Conservation (phyloP, 805 yeast species). For the Lipomyces mesembrius region DNA sequence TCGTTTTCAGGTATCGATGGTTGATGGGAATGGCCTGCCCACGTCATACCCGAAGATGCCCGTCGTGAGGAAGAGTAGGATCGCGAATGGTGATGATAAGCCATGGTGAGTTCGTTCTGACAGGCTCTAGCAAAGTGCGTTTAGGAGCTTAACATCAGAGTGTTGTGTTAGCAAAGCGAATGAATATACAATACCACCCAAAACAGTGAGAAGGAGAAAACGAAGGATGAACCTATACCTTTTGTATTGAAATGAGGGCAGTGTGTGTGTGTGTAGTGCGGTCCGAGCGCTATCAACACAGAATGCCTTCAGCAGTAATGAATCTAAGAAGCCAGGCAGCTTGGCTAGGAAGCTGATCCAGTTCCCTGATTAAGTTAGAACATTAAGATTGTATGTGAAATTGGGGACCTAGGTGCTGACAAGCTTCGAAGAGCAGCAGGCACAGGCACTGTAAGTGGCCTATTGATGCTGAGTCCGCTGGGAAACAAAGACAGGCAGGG, state of each 20-base stretch:
- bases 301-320: background rate
- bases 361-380: background rate
- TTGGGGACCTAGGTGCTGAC: background rate
- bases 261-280: background rate
- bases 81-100: conserved; percentile 26
- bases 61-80: conserved; percentile 29
- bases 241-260: background rate
- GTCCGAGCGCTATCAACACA: background rate
- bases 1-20: conserved; percentile 36
- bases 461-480: too few species aligned
- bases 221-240: background rate
- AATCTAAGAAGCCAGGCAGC: too few species aligned
- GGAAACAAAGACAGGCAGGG: too few species aligned
- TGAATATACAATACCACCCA: background rate
- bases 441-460: too few species aligned
- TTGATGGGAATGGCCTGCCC: conserved; percentile 27
- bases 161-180: background rate
- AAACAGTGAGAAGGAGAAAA: background rate
- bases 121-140: background rate
- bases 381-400: too few species aligned
- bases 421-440: background rate
- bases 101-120: conserved; percentile 3
- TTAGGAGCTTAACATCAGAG: background rate
- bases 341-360: background rate
- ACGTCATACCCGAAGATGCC: conserved; percentile 24